Base-by-base conservation (phyloP, 129 eudicot genomes). In the Lonicera japonica region DNA sequence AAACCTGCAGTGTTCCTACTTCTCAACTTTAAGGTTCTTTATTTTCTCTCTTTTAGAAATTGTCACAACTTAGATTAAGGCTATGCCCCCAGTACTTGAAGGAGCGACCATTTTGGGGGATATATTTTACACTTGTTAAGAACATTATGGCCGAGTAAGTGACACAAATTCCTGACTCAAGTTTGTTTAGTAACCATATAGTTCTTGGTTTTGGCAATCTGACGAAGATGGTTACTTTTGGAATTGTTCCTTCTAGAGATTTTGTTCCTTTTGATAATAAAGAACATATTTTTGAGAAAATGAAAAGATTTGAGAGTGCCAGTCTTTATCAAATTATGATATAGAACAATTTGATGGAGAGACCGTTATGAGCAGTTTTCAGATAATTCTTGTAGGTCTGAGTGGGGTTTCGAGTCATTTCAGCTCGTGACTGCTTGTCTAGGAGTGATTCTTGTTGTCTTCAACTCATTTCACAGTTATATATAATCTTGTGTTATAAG, bases 81-180 rank as follows among this genome's bases (percentile, higher is more conserved):
- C 72, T 91, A 66, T 91, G 95, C 73, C 97, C 97, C 29, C 73
- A 95, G 64, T 75, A 77, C 80, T 58, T 91, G 82, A 86, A 84
- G 77, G 97, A 91, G 71, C 72, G 79, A 19, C 75, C 82, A 23
- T 91, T 91, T 78, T 91, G 97, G 97, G 87, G 88, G 67, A 84
- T 87, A 75, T 91, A 91, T 60, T 91, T 91, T 61, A 73, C 82
- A 4, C 90, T 91, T 66, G 94, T 81, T 76, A 84, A 71, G 76
- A 79, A 74, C 77, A 67, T 60, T 69, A 73, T 86, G 66, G 68
- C 79, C 25, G 82, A 87, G 95, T 91, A 79, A 87, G 97, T 68
- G 61, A 55, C 71, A 10, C 16, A 14, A 43, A 43, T 43, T 43
- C 16, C 50, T 43, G 8, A 8, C 16, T 43, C 50, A 10, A 43